These are phyloP conservation scores for Plectosphaerella plurivora DNA, from an alignment of 2,329 filamentous ascomycete genomes.

Conservation along the genomic window DNA sequence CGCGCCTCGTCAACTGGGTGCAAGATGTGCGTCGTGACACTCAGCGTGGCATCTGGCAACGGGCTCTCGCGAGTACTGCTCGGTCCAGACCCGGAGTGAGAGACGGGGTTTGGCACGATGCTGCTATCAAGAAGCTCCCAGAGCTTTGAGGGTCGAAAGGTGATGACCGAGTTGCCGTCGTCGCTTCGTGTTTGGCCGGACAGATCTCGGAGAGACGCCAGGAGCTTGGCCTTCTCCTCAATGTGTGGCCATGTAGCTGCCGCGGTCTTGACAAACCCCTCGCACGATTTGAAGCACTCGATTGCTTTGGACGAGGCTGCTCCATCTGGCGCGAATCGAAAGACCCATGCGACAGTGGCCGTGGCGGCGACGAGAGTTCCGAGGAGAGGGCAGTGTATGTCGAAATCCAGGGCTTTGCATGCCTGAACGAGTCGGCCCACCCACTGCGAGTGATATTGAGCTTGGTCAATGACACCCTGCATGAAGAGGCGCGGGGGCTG, in stretches of 20 bases:
- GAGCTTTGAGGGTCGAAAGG: neutral
- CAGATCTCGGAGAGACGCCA: neutral
- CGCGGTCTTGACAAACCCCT: neutral
- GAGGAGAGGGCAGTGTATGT: neutral
- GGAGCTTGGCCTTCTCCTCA: neutral
- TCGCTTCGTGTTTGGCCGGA: neutral
- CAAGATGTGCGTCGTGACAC: neutral
- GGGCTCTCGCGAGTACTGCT: constrained; percentile 79
- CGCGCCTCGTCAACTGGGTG: neutral
- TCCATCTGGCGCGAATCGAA: neutral
- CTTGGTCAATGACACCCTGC: neutral
- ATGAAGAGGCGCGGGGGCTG: neutral
- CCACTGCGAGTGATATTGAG: neutral
- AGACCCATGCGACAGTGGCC: neutral
- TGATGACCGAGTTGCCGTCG: neutral
- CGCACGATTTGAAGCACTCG: neutral
- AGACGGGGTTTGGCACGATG: neutral
- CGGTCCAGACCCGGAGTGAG: constrained; percentile 39
- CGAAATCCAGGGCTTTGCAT: neutral
- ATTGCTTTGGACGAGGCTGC: neutral
- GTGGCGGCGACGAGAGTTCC: neutral
- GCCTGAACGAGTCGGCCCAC: neutral
- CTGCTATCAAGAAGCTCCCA: neutral
- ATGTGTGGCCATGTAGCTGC: neutral
- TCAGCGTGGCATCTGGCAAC: constrained; percentile 50